Evolutionary conservation across 2,329 filamentous ascomycete genomes (phyloP), one percentile per base, ranked within the genome.

Genomic region (Harringtonia lauricola): DNA sequence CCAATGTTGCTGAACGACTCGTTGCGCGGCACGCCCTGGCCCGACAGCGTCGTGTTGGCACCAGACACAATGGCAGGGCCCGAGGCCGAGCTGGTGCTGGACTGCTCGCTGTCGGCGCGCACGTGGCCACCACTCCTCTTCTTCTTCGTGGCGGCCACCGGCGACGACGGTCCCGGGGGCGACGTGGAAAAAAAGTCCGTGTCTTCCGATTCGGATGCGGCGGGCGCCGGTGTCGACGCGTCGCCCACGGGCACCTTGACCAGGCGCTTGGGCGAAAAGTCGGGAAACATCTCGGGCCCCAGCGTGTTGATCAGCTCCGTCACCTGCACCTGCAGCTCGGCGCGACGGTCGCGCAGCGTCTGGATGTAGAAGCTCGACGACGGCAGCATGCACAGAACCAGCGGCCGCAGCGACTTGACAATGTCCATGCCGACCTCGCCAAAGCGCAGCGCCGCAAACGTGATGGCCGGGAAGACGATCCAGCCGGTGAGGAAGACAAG

Each of bases 361-460:
- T 86, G 76, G 39, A 98, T 77, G 46, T 83, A 86, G 65, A 89
- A 94, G 59, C 80, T 83, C 2, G 86, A 90, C 5, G 80, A 79
- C 2, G 92, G 92, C 54, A 84, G 83, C 55, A 96, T 73, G 51
- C 86, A 92, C 29, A 95, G 71, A 37, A 94, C 70, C 10, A 98
- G 75, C 7, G 92, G 92, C 10, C 87, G 79, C 15, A 98, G 74
- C 0, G 90, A 96, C 64, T 96, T 98, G 66, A 92, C 70, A 44
- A 98, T 95, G 58, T 98, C 92, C 88, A 98, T 95, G 42, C 90
- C 92, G n/a, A 94, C 83, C 65, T 98, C 92, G 38, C 92, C 92
- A 52, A 96, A 94, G 12, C 92, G 83, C 42, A 98, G 79, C 8
- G 92, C 87, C 5, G 88, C 89, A 61, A 94, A 95, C 0, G 89